phyloP scores from a whole-genome alignment of 768 basidiomycete species.

The Mycena capillaripes region DNA sequence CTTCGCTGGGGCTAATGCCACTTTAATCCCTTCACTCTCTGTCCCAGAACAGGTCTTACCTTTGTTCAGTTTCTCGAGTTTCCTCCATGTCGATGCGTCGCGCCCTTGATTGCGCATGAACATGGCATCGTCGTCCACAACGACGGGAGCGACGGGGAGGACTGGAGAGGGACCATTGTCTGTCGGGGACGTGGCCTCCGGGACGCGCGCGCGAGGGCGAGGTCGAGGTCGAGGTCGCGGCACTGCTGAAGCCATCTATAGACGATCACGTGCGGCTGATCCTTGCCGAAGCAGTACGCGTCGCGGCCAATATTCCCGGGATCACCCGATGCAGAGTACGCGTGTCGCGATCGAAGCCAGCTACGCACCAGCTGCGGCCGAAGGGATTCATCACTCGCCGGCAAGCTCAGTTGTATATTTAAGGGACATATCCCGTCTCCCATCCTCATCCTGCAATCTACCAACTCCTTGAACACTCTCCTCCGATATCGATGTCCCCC shows the following conservation, averaged over 20 bases:
- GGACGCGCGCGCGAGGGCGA: slow-evolving; percentile 63
- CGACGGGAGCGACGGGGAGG: slow-evolving; percentile 38
- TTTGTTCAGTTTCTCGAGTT: slow-evolving; percentile 68
- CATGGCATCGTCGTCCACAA: slow-evolving; percentile 74
- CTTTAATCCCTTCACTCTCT: background rate
- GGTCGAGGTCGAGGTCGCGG: slow-evolving; percentile 67
- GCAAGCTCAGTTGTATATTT: no score
- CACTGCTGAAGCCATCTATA: slow-evolving; percentile 41
- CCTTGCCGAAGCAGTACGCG: background rate
- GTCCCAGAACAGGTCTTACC: slow-evolving; percentile 53
- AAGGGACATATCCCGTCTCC: no score
- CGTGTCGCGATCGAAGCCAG: no score
- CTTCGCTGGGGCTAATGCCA: slow-evolving; percentile 5
- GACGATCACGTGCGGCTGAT: slow-evolving; percentile 11
- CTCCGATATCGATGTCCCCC: background rate
- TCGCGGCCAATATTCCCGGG: background rate
- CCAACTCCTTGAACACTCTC: background rate
- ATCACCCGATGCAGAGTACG: background rate
- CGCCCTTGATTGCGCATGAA: slow-evolving; percentile 79
- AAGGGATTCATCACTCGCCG: no score
- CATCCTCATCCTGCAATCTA: no score
- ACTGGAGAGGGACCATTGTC: slow-evolving; percentile 26
- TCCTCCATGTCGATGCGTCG: slow-evolving; percentile 69
- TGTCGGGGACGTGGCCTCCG: slow-evolving; percentile 38
- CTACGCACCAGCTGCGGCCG: no score